A percentile compares a stretch with the other conserved stretches of the same genome.
These are phyloP conservation scores for Aphanomyces cochlioides DNA, from an alignment of 352 stramenopile genomes.

Conservation along the genomic window DNA sequence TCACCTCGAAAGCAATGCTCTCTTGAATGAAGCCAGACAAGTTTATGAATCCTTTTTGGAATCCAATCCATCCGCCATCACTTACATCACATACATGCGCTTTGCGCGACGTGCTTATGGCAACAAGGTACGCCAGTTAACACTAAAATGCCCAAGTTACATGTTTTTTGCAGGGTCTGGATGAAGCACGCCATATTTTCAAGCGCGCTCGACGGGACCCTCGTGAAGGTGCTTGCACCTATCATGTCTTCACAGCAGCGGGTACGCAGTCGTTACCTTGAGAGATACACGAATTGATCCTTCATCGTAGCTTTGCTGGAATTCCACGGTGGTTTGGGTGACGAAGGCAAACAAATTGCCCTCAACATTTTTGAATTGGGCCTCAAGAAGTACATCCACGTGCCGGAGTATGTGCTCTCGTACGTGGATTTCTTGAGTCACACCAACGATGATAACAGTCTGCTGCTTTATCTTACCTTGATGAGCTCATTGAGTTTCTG, in stretches of 20 bases:
- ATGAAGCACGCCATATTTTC: constrained; percentile 75
- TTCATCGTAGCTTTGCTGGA: constrained; percentile 58
- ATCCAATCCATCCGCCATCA: constrained; percentile 63
- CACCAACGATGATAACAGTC: constrained; percentile 88
- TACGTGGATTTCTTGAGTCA: constrained; percentile 85
- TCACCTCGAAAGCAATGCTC: constrained; percentile 69
- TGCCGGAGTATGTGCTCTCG: constrained; percentile 75
- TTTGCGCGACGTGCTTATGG: constrained; percentile 76
- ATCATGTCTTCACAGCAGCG: constrained; percentile 77
- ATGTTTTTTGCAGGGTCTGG: constrained; percentile 39
- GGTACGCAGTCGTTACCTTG: constrained; percentile 37
- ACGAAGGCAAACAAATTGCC: constrained; percentile 77
- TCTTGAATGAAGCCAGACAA: constrained; percentile 53
- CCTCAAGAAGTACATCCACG: constrained; percentile 85
- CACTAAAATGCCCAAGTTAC: background rate
- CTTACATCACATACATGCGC: constrained; percentile 81
- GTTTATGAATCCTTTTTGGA: constrained; percentile 82
- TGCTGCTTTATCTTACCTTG: constrained; percentile 24
- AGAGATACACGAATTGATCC: constrained; percentile 19
- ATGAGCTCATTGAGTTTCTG: background rate
- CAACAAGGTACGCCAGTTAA: constrained; percentile 39
- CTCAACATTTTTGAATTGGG: constrained; percentile 87
- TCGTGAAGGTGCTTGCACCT: constrained; percentile 72
- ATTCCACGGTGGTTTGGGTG: constrained; percentile 83
- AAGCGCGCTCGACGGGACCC: constrained; percentile 79